These are phyloP conservation scores for Didymella pomorum DNA, from an alignment of 2,329 filamentous ascomycete species.

Conservation along the genomic window DNA sequence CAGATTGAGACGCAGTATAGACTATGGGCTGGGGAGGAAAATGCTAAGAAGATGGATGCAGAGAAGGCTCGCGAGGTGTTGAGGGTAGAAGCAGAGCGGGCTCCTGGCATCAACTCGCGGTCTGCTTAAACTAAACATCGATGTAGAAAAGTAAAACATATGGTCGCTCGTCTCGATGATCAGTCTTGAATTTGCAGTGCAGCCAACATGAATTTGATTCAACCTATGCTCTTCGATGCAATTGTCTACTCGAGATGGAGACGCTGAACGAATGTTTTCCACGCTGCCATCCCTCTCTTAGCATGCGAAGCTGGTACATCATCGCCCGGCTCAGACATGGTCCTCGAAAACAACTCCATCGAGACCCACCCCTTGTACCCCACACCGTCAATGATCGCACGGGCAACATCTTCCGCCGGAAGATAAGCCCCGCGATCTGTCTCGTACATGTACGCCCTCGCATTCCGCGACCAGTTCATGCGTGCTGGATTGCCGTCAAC, in stretches of 20 bases:
- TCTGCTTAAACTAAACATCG: background rate
- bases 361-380: conserved; percentile 15
- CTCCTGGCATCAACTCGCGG: conserved; percentile 9
- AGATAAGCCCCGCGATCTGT: conserved; percentile 6
- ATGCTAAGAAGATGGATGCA: conserved; percentile 7
- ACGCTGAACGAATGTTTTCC: conserved; percentile 11
- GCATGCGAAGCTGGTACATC: conserved; percentile 12
- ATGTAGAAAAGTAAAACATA: background rate
- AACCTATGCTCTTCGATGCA: too few relatives aligned
- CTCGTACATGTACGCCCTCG: conserved; percentile 5
- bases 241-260: background rate
- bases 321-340: conserved; percentile 13
- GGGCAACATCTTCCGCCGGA: conserved; percentile 4
- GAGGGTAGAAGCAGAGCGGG: conserved; percentile 7
- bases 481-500: conserved; percentile 4
- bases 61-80: conserved; percentile 7
- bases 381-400: conserved; percentile 11
- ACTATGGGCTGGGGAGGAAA: conserved; percentile 12
- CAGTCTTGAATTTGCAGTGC: background rate
- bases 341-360: conserved; percentile 18
- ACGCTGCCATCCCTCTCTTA: conserved; percentile 8
- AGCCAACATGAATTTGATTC: too few relatives aligned
- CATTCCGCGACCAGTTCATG: conserved; percentile 5
- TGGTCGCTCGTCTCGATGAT: background rate
- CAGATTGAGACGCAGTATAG: conserved; percentile 16